These are phyloP conservation scores for Dalbergia cochinchinensis DNA, from an alignment of 306 rosid species.

Conservation along the genomic window DNA sequence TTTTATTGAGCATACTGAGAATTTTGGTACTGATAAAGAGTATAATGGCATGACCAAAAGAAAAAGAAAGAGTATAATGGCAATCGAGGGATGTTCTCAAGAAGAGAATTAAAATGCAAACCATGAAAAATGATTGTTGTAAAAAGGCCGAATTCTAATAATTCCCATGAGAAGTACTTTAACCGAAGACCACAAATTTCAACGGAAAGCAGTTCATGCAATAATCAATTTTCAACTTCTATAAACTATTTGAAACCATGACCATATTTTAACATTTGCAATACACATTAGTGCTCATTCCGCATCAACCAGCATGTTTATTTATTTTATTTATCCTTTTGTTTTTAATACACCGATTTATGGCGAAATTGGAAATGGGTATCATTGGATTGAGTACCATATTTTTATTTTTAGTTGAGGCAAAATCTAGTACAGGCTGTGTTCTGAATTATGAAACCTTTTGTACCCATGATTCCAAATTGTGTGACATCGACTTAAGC, in stretches of 20 bases:
- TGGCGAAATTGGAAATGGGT: background rate
- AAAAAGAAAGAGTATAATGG: no score
- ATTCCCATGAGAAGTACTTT: background rate
- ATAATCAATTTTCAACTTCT: background rate
- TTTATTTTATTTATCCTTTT: background rate
- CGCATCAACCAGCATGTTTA: background rate
- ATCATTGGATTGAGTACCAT: background rate
- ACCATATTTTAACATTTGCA: background rate
- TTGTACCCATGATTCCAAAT: constrained; percentile 38
- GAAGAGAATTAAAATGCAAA: background rate
- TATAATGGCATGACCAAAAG: no score
- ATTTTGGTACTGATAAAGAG: background rate
- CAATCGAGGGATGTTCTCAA: background rate
- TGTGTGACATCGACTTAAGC: constrained; percentile 34
- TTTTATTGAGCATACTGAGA: background rate
- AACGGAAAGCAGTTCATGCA: background rate
- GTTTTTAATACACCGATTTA: background rate
- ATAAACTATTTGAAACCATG: constrained; percentile 1
- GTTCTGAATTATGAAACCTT: constrained; percentile 26
- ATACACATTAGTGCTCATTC: background rate
- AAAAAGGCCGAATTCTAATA: background rate
- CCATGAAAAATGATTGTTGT: background rate
- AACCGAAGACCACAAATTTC: background rate
- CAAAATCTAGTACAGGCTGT: constrained; percentile 23
- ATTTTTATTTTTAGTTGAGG: background rate